Evolutionary conservation across 805 yeast genomes (phyloP).

Genomic region (Nakazawaea laoshanensis): DNA sequence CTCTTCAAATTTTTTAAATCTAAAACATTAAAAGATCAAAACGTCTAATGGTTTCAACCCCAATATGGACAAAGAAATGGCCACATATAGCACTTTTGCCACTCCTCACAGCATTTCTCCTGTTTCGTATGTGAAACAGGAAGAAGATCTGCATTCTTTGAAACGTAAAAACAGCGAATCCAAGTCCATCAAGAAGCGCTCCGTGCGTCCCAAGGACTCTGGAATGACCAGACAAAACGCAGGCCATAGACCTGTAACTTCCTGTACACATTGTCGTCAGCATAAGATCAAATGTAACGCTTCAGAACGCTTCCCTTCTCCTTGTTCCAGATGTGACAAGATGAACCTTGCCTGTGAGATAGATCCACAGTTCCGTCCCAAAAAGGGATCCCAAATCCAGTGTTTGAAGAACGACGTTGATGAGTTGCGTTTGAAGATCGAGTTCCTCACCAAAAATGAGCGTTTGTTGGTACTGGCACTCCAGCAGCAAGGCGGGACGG

Average conservation of each 20-base stretch:
- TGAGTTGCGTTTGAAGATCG: constrained; percentile 66
- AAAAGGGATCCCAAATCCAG: constrained; percentile 86
- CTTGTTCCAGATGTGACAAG: constrained; percentile 77
- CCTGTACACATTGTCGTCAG: constrained; percentile 91
- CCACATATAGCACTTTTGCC: too few species aligned
- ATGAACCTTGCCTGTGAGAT: constrained; percentile 79
- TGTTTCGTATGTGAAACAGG: too few species aligned
- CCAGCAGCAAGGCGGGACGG: constrained; percentile 12
- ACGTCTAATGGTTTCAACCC: too few species aligned
- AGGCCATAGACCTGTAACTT: constrained; percentile 81
- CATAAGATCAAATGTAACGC: constrained; percentile 94
- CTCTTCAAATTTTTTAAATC: too few species aligned
- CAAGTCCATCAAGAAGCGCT: too few species aligned
- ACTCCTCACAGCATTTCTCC: too few species aligned
- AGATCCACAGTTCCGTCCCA: constrained; percentile 86
- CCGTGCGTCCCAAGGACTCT: too few species aligned
- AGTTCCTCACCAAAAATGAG: constrained; percentile 57
- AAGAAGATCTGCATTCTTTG: too few species aligned
- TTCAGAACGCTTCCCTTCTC: constrained; percentile 67
- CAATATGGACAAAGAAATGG: too few species aligned
- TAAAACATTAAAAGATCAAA: too few species aligned
- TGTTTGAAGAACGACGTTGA: constrained; percentile 78
- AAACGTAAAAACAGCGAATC: too few species aligned
- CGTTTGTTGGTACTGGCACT: constrained; percentile 58
- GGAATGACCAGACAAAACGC: constrained; percentile 19